A percentile compares a stretch with the other conserved stretches of the same genome.
phyloP scores from a whole-genome alignment of 768 basidiomycete species.

The Calocera cornea region DNA sequence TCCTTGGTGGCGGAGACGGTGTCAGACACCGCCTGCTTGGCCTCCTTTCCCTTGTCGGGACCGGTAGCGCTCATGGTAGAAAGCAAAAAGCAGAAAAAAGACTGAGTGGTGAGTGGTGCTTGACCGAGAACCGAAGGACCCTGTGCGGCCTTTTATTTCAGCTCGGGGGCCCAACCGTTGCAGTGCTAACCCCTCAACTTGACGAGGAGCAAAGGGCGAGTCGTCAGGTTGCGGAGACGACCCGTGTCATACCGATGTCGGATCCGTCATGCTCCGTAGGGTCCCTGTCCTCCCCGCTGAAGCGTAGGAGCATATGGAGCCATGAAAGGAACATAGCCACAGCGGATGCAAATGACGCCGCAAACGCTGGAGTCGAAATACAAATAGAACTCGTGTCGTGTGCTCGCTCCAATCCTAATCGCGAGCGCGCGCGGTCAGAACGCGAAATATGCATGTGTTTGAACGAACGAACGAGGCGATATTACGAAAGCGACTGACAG shows the following conservation, averaged over 20 bases:
- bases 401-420: not conserved
- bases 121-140: not conserved
- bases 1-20: not conserved
- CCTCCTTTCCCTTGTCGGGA: conserved; percentile 2
- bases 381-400: not conserved
- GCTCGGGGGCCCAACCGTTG: not conserved
- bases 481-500: not conserved
- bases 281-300: not conserved
- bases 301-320: not conserved
- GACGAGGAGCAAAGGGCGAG: too few species aligned
- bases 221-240: not conserved
- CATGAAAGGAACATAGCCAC: not conserved
- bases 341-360: not conserved
- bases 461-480: too few species aligned
- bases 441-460: too few species aligned
- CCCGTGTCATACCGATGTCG: not conserved
- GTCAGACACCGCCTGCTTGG: not conserved
- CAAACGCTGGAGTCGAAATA: not conserved
- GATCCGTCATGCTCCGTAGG: not conserved
- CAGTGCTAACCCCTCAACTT: not conserved
- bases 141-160: not conserved
- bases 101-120: not conserved
- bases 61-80: not conserved
- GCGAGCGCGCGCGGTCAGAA: too few species aligned
- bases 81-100: not conserved